These are phyloP conservation scores for Mytilinidion resinicola DNA, from an alignment of 495 filamentous ascomycete species.

Conservation along the genomic window DNA sequence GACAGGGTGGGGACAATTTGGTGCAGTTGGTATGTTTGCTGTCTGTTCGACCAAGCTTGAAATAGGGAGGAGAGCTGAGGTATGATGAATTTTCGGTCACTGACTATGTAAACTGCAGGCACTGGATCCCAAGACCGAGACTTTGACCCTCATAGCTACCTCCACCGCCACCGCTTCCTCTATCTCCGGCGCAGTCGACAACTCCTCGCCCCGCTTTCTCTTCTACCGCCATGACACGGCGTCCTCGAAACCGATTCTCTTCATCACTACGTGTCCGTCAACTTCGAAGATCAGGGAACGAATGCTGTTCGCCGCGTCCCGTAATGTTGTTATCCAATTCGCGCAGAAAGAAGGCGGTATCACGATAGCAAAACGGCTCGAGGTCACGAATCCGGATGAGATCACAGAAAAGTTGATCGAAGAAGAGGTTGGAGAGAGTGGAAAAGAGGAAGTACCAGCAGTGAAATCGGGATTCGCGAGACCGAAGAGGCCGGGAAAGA, in stretches of 20 bases:
- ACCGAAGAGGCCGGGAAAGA: conserved; percentile 76
- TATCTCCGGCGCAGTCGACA: conserved; percentile 58
- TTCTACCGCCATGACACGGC: conserved; percentile 67
- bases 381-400: conserved; percentile 67
- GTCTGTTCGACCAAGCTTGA: not conserved
- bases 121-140: conserved; percentile 71
- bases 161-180: conserved; percentile 44
- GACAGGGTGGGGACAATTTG: conserved; percentile 45
- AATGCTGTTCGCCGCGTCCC: conserved; percentile 89
- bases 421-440: conserved; percentile 63
- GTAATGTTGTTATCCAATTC: conserved; percentile 59
- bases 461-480: conserved; percentile 66
- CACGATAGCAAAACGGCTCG: conserved; percentile 69
- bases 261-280: conserved; percentile 89
- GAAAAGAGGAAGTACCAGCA: conserved; percentile 47
- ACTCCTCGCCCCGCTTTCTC: conserved; percentile 78
- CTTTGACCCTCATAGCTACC: conserved; percentile 62
- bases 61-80: not conserved
- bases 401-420: conserved; percentile 64
- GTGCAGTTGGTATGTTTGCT: conserved; percentile 69
- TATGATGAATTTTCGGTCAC: not conserved
- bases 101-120: conserved; percentile 39
- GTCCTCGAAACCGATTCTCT: conserved; percentile 60
- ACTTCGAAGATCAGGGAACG: conserved; percentile 78
- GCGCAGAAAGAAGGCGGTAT: conserved; percentile 66